Conservation (phyloP, 208 protist genomes). For the Porcisia deanei region DNA sequence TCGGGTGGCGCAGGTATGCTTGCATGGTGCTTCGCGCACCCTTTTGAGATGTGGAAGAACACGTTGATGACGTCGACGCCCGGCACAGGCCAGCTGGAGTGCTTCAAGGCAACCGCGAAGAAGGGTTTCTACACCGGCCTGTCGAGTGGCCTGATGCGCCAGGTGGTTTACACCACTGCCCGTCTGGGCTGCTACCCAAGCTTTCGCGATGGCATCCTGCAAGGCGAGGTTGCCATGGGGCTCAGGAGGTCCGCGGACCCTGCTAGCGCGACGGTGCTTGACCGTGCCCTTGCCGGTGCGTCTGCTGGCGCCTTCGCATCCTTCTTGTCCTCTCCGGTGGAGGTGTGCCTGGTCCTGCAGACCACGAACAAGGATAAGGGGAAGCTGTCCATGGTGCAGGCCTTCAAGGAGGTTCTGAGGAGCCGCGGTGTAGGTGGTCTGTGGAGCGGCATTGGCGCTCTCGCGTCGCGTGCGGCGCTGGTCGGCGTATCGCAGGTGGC, state of each 20-base stretch:
- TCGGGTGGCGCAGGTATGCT: conserved; percentile 84
- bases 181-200: conserved; percentile 91
- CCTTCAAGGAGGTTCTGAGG: conserved; percentile 45
- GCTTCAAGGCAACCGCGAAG: conserved; percentile 44
- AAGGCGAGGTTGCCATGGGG: conserved; percentile 44
- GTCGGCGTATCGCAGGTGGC: conserved; percentile 91
- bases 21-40: conserved; percentile 91
- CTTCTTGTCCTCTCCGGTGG: conserved; percentile 83
- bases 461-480: conserved; percentile 79
- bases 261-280: conserved; percentile 51
- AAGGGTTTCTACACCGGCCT: conserved; percentile 88
- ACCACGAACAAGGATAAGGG: conserved; percentile 69
- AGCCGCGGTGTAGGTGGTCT: conserved; percentile 65
- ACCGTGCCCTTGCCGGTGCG: conserved; percentile 79
- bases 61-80: conserved; percentile 80
- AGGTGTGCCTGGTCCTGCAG: conserved; percentile 93
- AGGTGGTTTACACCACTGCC: conserved; percentile 90
- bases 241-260: conserved; percentile 48
- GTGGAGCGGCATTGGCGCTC: conserved; percentile 85
- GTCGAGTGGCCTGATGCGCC: conserved; percentile 72
- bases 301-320: conserved; percentile 84
- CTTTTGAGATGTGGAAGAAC: conserved; percentile 95
- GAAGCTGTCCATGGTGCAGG: conserved; percentile 55
- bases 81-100: conserved; percentile 52
- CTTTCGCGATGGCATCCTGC: conserved; percentile 81